These are phyloP conservation scores for Arthrobotrys sphaeroides DNA, from an alignment of 2,329 filamentous ascomycete genomes.

Conservation along the genomic window DNA sequence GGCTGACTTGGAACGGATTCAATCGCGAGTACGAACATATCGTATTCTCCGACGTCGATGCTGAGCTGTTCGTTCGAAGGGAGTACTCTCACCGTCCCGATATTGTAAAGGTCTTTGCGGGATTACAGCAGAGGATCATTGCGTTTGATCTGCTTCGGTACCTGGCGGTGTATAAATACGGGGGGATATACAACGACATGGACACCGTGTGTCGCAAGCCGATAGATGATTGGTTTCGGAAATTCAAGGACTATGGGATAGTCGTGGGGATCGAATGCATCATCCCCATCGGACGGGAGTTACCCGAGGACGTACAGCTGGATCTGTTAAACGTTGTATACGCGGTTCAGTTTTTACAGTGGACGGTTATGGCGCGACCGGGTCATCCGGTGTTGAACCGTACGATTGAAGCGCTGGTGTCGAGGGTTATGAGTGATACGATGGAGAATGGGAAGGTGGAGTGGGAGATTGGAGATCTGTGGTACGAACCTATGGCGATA, in stretches of 20 bases:
- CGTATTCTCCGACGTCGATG: conserved; percentile 14
- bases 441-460: background rate
- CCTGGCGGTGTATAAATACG: conserved; percentile 27
- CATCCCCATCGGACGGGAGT: background rate
- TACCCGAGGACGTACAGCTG: background rate
- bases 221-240: conserved; percentile 24
- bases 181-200: conserved; percentile 39
- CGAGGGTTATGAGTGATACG: conserved; percentile 4
- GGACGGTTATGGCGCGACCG: conserved; percentile 27
- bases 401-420: conserved; percentile 22
- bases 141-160: conserved; percentile 32
- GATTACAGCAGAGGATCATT: conserved; percentile 30
- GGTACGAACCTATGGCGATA: conserved; percentile 22
- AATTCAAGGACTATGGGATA: conserved; percentile 13
- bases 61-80: conserved; percentile 15
- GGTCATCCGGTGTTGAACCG: conserved; percentile 7
- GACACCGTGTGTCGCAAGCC: conserved; percentile 18
- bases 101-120: conserved; percentile 26
- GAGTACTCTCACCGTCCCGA: conserved; percentile 31
- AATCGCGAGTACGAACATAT: conserved; percentile 15
- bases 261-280: conserved; percentile 9
- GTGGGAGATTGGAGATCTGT: conserved; percentile 22
- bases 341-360: conserved; percentile 29
- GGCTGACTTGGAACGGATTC: conserved; percentile 14
- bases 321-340: conserved; percentile 3